phyloP scores from a whole-genome alignment of 2,329 filamentous ascomycete species.

The Cryphonectria carpinicola region DNA sequence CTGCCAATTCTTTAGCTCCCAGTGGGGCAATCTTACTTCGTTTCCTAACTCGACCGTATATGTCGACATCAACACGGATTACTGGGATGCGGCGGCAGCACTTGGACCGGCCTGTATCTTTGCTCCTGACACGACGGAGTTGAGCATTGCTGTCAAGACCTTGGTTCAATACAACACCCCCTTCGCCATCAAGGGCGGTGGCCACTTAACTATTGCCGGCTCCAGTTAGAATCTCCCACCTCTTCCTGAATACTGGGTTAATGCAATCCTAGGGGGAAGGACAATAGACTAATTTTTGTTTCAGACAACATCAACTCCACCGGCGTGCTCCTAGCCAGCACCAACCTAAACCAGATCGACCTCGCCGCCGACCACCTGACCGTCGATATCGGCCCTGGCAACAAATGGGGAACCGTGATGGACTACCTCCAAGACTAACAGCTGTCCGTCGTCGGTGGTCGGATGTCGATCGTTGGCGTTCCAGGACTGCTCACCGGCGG shows the following conservation, averaged over 20 bases:
- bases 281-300: too few relatives aligned
- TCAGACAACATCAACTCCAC: conserved; percentile 34
- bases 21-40: background rate
- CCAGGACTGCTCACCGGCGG: conserved; percentile 38
- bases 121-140: background rate
- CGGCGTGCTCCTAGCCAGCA: conserved; percentile 44
- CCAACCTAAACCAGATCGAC: conserved; percentile 36
- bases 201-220: conserved; percentile 37
- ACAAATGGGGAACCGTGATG: conserved; percentile 38
- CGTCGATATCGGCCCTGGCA: conserved; percentile 38
- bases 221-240: background rate
- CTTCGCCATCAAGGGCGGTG: conserved; percentile 38
- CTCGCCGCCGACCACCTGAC: conserved; percentile 36
- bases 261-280: too few relatives aligned
- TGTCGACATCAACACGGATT: conserved; percentile 3
- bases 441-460: conserved; percentile 35
- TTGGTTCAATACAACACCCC: conserved; percentile 29
- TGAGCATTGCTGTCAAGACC: conserved; percentile 29
- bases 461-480: conserved; percentile 37
- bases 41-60: conserved; percentile 4
- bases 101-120: conserved; percentile 6
- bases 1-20: too few relatives aligned
- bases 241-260: too few relatives aligned
- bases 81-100: conserved; percentile 1
- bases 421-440: conserved; percentile 33